phyloP scores from a whole-genome alignment of 169 alveolate genomes.

The Toxoplasma gondii region DNA sequence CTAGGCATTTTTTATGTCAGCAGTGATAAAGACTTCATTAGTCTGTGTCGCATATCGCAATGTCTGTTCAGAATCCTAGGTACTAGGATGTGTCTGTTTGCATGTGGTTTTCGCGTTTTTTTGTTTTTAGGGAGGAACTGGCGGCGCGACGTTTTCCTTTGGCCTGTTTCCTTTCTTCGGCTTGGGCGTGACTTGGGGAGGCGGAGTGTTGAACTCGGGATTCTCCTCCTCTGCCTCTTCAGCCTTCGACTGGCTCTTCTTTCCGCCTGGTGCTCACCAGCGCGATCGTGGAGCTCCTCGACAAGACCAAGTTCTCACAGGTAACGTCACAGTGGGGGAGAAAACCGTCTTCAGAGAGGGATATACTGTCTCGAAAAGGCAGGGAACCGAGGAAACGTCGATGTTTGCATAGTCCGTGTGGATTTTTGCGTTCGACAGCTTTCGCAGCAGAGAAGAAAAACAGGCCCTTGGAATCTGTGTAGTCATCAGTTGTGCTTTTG shows the following conservation, averaged over 20 bases:
- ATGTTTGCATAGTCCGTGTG: no score
- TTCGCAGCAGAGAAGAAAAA: no score
- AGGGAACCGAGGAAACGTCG: no score
- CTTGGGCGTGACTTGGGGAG: conserved; percentile 18
- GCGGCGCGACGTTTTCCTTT: not conserved
- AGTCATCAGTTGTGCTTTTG: no score
- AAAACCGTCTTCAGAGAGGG: no score
- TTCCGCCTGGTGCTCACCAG: not conserved
- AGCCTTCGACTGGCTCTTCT: conserved; percentile 21
- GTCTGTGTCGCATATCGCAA: no score
- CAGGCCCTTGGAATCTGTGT: no score
- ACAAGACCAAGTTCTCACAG: conserved; percentile 15
- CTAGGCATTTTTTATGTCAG: no score
- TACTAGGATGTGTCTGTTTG: not conserved
- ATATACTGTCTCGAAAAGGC: no score
- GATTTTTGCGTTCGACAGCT: no score
- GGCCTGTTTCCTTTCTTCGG: conserved; percentile 33
- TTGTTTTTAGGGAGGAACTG: not conserved
- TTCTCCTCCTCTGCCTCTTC: not conserved
- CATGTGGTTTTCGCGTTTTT: not conserved
- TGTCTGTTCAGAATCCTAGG: no score
- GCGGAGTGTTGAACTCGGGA: not conserved
- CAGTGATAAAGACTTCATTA: no score
- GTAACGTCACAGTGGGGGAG: not conserved
- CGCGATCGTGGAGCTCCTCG: not conserved